Evolutionary conservation across 208 protist genomes (phyloP).

Genomic region (Polymyxa betae): DNA sequence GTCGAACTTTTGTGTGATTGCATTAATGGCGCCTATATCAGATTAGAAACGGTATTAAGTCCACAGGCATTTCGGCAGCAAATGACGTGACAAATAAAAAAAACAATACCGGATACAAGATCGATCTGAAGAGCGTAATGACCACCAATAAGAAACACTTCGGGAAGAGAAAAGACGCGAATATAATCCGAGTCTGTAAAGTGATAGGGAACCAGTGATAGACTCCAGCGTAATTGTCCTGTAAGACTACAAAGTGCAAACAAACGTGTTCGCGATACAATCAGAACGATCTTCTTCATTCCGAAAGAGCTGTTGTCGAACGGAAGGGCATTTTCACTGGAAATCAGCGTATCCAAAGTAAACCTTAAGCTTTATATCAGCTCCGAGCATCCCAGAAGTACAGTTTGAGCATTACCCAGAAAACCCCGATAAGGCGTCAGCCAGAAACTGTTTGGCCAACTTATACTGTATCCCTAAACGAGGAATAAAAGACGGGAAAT

Average conservation of each 20-base stretch:
- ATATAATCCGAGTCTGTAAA: not conserved
- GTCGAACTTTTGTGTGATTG: not conserved
- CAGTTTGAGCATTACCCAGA: too few relatives aligned
- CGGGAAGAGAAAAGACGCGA: not conserved
- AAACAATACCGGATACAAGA: not conserved
- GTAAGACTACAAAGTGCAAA: not conserved
- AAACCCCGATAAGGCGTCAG: too few relatives aligned
- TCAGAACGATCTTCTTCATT: not conserved
- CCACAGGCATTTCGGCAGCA: too few relatives aligned
- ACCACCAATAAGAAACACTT: not conserved
- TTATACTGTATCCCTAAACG: too few relatives aligned
- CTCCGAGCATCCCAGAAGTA: too few relatives aligned
- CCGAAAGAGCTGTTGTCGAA: not conserved
- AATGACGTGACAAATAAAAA: too few relatives aligned
- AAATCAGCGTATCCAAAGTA: not conserved
- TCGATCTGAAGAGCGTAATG: not conserved
- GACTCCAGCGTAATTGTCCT: not conserved
- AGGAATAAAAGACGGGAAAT: too few relatives aligned
- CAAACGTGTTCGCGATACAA: not conserved
- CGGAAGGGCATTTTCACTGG: not conserved
- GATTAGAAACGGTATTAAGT: too few relatives aligned
- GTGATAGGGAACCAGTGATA: not conserved
- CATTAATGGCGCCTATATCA: not conserved
- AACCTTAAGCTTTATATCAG: too few relatives aligned
- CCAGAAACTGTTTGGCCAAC: too few relatives aligned